Evolutionary conservation across 1,284 basidiomycete species (phyloP).

Genomic region (Puccinia horiana): DNA sequence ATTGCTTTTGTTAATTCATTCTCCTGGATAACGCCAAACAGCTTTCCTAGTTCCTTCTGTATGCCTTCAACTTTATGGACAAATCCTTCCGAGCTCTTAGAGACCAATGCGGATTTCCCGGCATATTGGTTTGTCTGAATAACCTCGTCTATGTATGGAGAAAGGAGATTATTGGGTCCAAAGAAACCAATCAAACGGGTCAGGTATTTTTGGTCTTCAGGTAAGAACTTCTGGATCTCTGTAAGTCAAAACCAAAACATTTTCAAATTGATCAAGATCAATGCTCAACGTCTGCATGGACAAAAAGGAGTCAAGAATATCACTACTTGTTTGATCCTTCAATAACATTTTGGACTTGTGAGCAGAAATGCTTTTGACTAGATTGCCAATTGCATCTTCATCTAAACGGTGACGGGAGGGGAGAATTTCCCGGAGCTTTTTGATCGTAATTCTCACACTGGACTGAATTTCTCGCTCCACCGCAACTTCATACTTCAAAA

Average conservation of each 20-base stretch:
- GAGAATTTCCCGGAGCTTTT: background rate
- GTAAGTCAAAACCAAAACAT: background rate
- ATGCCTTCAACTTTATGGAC: background rate
- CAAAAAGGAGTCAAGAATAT: background rate
- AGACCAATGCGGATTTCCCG: background rate
- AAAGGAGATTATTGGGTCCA: background rate
- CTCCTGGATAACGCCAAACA: background rate
- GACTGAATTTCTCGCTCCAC: no score
- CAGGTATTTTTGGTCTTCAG: background rate
- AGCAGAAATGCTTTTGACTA: background rate
- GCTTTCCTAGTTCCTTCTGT: background rate
- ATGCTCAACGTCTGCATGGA: background rate
- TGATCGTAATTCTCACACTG: background rate
- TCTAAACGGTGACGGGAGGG: background rate
- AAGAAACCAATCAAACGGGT: background rate
- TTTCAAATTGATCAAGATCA: background rate
- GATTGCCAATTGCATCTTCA: background rate
- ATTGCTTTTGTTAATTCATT: background rate
- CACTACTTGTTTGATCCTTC: background rate
- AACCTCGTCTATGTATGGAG: background rate
- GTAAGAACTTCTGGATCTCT: background rate
- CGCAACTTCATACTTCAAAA: no score
- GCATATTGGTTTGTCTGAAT: background rate
- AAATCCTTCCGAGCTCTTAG: background rate
- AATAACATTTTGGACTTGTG: conserved; percentile 5